phyloP scores from a whole-genome alignment of 2,329 filamentous ascomycete species.

The Chaetothyriales sp. region DNA sequence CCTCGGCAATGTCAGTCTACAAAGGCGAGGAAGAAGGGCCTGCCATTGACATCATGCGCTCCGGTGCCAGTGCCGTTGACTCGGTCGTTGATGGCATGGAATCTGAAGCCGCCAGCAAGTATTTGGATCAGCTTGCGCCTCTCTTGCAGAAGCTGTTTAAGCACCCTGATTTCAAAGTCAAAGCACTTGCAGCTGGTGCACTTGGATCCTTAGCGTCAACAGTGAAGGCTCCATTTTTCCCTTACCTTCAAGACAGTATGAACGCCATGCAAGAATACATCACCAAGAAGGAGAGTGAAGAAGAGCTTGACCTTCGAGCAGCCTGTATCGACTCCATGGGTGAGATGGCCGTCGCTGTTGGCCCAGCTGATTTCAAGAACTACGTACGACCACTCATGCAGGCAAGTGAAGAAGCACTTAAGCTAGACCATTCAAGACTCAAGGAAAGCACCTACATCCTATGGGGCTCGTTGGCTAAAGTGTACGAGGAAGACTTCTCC shows the following conservation, averaged over 20 bases:
- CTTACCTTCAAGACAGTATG: conserved; percentile 90
- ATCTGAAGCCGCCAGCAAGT: conserved; percentile 63
- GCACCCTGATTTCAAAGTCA: conserved; percentile 77
- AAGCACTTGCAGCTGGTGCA: conserved; percentile 76
- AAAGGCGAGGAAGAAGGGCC: conserved; percentile 54
- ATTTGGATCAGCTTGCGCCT: conserved; percentile 69
- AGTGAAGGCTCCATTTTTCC: conserved; percentile 66
- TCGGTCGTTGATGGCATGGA: conserved; percentile 77
- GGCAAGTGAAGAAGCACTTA: conserved; percentile 78
- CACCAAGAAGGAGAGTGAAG: conserved; percentile 72
- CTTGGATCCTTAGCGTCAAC: conserved; percentile 82
- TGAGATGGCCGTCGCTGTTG: conserved; percentile 80
- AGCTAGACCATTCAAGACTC: conserved; percentile 76
- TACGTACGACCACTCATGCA: conserved; percentile 85
- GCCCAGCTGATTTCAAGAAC: conserved; percentile 71
- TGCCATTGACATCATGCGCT: conserved; percentile 74
- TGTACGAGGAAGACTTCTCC: conserved; percentile 58
- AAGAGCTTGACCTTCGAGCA: conserved; percentile 78
- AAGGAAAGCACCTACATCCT: conserved; percentile 95
- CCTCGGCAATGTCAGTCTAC: conserved; percentile 58
- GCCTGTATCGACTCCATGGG: conserved; percentile 87
- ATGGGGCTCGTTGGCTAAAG: conserved; percentile 87
- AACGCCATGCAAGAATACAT: conserved; percentile 73
- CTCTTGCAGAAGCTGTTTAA: conserved; percentile 72
- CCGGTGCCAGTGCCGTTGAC: conserved; percentile 80